These are phyloP conservation scores for Epicoccum sorghinum DNA, from an alignment of 2,329 filamentous ascomycete species.

Conservation along the genomic window DNA sequence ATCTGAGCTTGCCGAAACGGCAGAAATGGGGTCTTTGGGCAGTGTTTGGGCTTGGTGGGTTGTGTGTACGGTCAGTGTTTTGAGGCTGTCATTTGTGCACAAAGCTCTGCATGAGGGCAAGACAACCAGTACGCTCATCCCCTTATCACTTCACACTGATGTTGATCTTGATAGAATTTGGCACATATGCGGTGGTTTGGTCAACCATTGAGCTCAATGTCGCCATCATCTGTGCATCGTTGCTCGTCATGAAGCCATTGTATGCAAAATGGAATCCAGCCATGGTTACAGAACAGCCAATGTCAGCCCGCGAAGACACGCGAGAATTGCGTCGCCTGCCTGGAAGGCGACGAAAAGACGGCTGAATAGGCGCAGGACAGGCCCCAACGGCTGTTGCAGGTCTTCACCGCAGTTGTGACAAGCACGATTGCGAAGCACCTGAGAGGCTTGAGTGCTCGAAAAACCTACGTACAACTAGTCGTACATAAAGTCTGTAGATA, in stretches of 20 bases:
- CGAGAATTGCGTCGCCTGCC: slow-evolving; percentile 15
- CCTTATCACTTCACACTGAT: neutral
- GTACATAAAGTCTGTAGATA: too few relatives aligned
- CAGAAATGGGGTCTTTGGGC: slow-evolving; percentile 41
- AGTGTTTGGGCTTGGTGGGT: slow-evolving; percentile 46
- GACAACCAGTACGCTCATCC: slow-evolving; percentile 26
- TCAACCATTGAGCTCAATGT: slow-evolving; percentile 52
- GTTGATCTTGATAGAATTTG: slow-evolving; percentile 31
- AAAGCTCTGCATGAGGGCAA: slow-evolving; percentile 23
- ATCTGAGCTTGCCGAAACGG: slow-evolving; percentile 37
- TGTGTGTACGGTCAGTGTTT: slow-evolving; percentile 38
- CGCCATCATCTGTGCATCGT: slow-evolving; percentile 53
- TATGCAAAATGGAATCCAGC: slow-evolving; percentile 44
- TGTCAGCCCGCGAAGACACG: slow-evolving; percentile 23
- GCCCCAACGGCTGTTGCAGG: slow-evolving; percentile 16
- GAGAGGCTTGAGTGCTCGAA: neutral
- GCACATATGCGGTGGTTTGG: slow-evolving; percentile 50
- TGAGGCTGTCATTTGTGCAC: slow-evolving; percentile 36
- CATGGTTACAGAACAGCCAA: slow-evolving; percentile 27
- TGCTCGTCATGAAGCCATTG: slow-evolving; percentile 53
- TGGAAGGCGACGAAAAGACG: slow-evolving; percentile 17
- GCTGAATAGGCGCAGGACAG: neutral
- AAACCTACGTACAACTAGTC: neutral
- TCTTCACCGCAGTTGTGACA: neutral
- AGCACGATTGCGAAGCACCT: neutral